phyloP scores from a whole-genome alignment of 1,284 basidiomycete species.

The Tilletia caries region DNA sequence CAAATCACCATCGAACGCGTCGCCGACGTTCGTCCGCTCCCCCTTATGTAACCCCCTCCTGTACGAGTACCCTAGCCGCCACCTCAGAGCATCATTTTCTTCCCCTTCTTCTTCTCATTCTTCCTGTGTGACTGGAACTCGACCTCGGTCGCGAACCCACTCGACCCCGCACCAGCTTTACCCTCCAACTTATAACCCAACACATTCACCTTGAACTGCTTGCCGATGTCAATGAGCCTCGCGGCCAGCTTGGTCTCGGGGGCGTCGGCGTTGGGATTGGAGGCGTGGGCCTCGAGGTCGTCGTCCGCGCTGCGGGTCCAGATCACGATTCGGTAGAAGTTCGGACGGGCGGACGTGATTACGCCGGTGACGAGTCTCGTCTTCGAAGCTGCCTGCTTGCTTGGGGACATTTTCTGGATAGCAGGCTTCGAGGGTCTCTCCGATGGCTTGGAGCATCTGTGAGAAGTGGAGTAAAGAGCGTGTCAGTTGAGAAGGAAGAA shows the following conservation, averaged over 20 bases:
- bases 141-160: slow-evolving; percentile 66
- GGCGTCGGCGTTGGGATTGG: slow-evolving; percentile 32
- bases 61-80: too few relatives aligned
- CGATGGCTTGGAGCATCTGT: slow-evolving; percentile 50
- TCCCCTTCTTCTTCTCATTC: slow-evolving; percentile 85
- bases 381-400: slow-evolving; percentile 23
- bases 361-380: slow-evolving; percentile 62
- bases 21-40: too few relatives aligned
- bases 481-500: not conserved
- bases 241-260: slow-evolving; percentile 63
- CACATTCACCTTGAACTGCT: slow-evolving; percentile 86
- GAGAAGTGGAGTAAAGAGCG: slow-evolving; percentile 7
- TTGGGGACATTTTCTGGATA: slow-evolving; percentile 33
- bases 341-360: slow-evolving; percentile 86
- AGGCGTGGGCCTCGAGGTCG: slow-evolving; percentile 61
- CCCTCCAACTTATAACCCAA: slow-evolving; percentile 73
- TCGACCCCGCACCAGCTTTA: slow-evolving; percentile 66
- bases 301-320: slow-evolving; percentile 71
- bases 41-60: too few relatives aligned
- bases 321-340: slow-evolving; percentile 93
- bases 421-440: slow-evolving; percentile 50
- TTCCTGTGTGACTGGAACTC: slow-evolving; percentile 92
- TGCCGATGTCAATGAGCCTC: slow-evolving; percentile 70
- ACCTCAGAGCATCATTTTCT: slow-evolving; percentile 65
- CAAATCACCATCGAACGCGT: too few relatives aligned